phyloP scores from a whole-genome alignment of 2,329 filamentous ascomycete genomes.

The Chrysosporium keratinophilum region DNA sequence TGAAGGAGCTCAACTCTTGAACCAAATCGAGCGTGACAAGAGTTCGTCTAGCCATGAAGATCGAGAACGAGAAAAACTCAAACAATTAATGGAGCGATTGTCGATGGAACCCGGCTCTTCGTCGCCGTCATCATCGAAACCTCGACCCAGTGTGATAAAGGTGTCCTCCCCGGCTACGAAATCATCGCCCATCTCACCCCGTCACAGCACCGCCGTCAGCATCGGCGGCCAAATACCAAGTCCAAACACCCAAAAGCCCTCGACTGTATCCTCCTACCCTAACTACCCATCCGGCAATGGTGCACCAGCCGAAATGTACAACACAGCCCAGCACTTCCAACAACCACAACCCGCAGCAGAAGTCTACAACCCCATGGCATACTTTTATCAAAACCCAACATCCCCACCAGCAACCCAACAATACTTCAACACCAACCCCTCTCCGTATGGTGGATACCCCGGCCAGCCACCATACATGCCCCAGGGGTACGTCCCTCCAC shows the following conservation, averaged over 20 bases:
- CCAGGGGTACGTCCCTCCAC: constrained; percentile 56
- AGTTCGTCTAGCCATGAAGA: constrained; percentile 56
- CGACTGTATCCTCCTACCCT: constrained; percentile 1
- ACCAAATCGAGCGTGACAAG: constrained; percentile 74
- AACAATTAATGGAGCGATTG: constrained; percentile 90
- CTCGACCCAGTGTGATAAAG: constrained; percentile 26
- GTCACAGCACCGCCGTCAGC: constrained; percentile 18
- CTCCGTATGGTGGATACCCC: constrained; percentile 27
- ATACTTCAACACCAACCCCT: constrained; percentile 28
- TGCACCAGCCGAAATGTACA: background rate
- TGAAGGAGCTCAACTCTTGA: constrained; percentile 81
- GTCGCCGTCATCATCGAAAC: constrained; percentile 37
- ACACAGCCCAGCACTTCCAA: constrained; percentile 2
- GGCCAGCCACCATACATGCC: constrained; percentile 40
- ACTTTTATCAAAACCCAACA: constrained; percentile 35
- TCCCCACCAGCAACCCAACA: constrained; percentile 36
- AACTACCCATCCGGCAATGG: constrained; percentile 23
- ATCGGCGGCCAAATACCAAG: background rate
- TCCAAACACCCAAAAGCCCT: constrained; percentile 4
- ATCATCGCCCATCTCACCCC: constrained; percentile 32
- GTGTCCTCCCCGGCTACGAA: constrained; percentile 19
- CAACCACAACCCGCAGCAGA: constrained; percentile 31
- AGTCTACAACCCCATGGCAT: constrained; percentile 44
- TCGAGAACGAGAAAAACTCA: constrained; percentile 72
- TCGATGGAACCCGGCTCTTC: constrained; percentile 58